These are phyloP conservation scores for Eimeria maxima DNA, from an alignment of 169 alveolate genomes.

Conservation along the genomic window DNA sequence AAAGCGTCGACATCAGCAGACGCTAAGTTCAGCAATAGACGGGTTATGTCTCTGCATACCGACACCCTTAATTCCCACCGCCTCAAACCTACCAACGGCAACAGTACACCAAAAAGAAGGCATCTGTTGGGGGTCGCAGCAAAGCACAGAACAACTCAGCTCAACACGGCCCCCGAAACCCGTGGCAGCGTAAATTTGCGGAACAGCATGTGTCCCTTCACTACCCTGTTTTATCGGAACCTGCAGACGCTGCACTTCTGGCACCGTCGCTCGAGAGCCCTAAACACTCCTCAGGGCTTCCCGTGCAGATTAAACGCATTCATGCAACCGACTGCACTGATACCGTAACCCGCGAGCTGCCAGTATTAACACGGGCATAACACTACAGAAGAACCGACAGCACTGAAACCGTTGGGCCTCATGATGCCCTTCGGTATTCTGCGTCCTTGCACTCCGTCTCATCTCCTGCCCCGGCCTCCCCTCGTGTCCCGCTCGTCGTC, in stretches of 20 bases:
- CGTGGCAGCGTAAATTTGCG: background rate
- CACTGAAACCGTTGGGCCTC: background rate
- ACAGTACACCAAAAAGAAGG: background rate
- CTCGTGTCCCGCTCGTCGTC: constrained; percentile 69
- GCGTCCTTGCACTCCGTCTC: background rate
- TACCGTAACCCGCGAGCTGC: background rate
- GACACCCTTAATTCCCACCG: constrained; percentile 21
- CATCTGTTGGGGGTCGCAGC: constrained; percentile 3
- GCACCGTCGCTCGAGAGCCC: background rate
- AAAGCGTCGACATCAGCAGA: background rate
- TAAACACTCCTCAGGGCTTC: constrained; percentile 17
- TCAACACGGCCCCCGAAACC: background rate
- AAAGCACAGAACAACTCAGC: background rate
- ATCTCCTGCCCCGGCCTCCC: constrained; percentile 34
- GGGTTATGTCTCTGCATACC: background rate
- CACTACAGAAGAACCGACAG: background rate
- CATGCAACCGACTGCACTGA: background rate
- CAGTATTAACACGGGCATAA: background rate
- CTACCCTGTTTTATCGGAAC: background rate
- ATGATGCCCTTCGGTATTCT: background rate
- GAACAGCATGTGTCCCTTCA: background rate
- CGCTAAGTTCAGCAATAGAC: background rate
- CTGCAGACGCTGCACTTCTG: background rate
- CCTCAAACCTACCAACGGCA: background rate
- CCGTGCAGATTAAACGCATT: background rate